Conservation (phyloP, 257 asterid species). For the Solanum sejunctum region DNA sequence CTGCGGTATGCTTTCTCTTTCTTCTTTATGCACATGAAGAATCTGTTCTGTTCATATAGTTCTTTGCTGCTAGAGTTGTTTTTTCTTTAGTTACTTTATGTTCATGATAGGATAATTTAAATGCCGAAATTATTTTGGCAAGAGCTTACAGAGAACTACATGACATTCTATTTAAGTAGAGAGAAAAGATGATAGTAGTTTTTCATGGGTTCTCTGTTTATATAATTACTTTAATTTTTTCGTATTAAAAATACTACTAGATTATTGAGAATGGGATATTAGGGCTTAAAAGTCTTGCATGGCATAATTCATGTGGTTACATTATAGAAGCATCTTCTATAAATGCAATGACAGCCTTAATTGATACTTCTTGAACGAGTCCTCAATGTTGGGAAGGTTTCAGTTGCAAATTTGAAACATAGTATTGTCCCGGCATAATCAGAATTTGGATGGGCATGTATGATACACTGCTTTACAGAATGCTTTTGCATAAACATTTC, state of each 20-base stretch:
- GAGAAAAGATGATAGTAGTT: background rate
- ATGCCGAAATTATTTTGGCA: background rate
- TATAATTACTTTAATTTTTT: background rate
- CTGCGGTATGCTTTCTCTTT: slow-evolving; percentile 32
- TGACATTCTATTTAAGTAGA: background rate
- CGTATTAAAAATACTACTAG: background rate
- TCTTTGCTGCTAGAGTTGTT: background rate
- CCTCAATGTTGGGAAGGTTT: background rate
- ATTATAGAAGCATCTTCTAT: background rate
- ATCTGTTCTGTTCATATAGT: background rate
- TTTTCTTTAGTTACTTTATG: background rate
- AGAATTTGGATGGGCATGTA: background rate
- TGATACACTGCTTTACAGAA: background rate
- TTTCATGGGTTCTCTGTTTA: background rate
- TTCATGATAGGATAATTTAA: background rate
- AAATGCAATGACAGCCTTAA: background rate
- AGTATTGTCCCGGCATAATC: background rate
- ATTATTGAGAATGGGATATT: background rate
- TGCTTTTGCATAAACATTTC: background rate
- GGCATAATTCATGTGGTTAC: background rate
- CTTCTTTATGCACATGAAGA: background rate
- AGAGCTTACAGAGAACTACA: background rate
- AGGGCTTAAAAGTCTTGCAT: background rate
- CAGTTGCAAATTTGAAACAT: background rate
- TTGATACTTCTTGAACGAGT: background rate